Conservation (phyloP, 2,329 filamentous ascomycete species). For the Penicillium sp. region DNA sequence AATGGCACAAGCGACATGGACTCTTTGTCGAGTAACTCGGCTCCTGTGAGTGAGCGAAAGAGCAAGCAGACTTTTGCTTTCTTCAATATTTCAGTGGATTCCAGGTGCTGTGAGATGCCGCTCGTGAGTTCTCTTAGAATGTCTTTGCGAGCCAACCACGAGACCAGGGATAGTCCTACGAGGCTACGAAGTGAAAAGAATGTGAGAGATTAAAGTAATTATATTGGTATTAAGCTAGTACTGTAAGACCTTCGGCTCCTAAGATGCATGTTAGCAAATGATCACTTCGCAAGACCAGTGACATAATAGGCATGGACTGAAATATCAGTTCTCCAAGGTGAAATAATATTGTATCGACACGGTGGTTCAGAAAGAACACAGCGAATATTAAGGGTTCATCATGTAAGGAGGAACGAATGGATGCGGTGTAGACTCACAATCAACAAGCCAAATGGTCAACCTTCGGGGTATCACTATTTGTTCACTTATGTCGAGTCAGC, state of each 20-base stretch:
- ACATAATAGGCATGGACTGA: constrained; percentile 11
- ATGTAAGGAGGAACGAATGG: constrained; percentile 31
- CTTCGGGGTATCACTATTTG: constrained; percentile 17
- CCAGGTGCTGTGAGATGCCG: too few species aligned
- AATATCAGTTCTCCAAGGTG: constrained; percentile 64
- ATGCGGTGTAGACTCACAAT: constrained; percentile 24
- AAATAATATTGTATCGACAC: constrained; percentile 57
- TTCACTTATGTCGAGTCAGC: constrained; percentile 28
- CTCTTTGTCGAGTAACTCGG: constrained; percentile 31
- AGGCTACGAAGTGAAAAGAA: not conserved
- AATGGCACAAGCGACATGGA: constrained; percentile 46
- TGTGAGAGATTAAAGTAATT: not conserved
- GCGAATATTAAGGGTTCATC: constrained; percentile 59
- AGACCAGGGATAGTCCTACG: too few species aligned
- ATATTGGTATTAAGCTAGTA: not conserved
- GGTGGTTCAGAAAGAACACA: constrained; percentile 61
- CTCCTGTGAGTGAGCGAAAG: not conserved
- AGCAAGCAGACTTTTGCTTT: too few species aligned
- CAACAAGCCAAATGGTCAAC: constrained; percentile 2
- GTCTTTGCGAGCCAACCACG: too few species aligned
- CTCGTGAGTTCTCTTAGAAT: too few species aligned
- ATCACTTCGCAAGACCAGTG: constrained; percentile 13
- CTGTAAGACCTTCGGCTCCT: constrained; percentile 1
- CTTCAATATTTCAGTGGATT: too few species aligned
- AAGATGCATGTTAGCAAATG: constrained; percentile 26